Evolutionary conservation across 2,329 filamentous ascomycete genomes (phyloP), one percentile per base, ranked within the genome.

Genomic region (Aureobasidium sp.): DNA sequence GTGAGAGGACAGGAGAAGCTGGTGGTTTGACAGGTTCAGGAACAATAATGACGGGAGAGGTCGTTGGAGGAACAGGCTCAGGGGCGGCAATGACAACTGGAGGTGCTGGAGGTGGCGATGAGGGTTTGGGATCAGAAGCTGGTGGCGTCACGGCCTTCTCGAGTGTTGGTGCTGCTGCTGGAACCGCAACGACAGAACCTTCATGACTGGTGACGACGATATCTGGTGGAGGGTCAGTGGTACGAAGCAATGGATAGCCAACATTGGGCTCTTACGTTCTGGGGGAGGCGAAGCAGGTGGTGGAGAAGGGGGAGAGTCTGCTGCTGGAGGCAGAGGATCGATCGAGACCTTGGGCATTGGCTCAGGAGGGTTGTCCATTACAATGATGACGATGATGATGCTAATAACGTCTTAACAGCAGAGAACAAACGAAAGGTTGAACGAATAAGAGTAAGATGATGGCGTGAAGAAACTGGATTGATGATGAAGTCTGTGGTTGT

Each of bases 321-420:
- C 37, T 40, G 58, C 27, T 46, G 47, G 47, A 53, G 57, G 40
- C 13, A 45, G 38, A 37, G 58, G 47, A 33, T 60, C 58, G 15
- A 33, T 25, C 47, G 47, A 43, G 23, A 60, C 58, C 37, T 51
- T 60, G 21, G 58, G 58, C 58, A 60, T 54, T 5, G 58, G 58
- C 21, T 60, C 58, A 51, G 57, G 57, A 53, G 58, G 58, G 37
- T 50, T 37, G 27, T 60, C 58, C 58, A 60, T 60, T 43, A 37
- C 35, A n/a, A 29, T 23, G 31, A 25, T 49, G 55, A 58, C 15
- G 57, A 33, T 42, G 55, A 49, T 21, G 45, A 35, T 33, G 17
- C 19, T 25, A 29, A 57, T 27, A 57, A 57, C 38, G 42, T 13
- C 17, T 27, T 31, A 6, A 25, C 21, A 58, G 17, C 42, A 49